Base-by-base conservation (phyloP, 805 yeast species). In the Candida caryicola region DNA sequence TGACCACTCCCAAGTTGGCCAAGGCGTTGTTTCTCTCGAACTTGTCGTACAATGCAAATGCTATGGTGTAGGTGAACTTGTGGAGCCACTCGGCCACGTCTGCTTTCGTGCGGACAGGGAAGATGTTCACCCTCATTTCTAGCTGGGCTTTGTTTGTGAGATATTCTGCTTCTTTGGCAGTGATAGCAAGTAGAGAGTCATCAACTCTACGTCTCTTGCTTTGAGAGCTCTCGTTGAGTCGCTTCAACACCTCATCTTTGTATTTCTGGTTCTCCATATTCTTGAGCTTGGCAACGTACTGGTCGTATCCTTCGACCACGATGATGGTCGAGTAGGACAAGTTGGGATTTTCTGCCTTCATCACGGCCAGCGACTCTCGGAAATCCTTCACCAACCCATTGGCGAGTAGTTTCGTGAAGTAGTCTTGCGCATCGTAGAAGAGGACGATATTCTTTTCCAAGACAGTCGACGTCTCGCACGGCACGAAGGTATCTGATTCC, bases 1-100 rank as follows among this genome's bases (percentile, higher is more conserved):
- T 73, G 8, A 81, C 70, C 1, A 57, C 62, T 4, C 81, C 81
- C 6, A 83, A 57, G 45, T 76, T 78, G 1, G 82, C 71, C 38
- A 78, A 66, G 27, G 73, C 74, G 40, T 69, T 65, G 51, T 78
- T 74, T 44, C 87, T 58, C 43, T 77, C 73, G 26, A 60, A 59
- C 16, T 76, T 76, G 50, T 82, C 88, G 55, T 77, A 76, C 21
- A 78, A 51, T 9, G 76, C 63, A 12, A 61, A 54, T 0, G 79
- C 69, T 5, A 82, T 67, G 0, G 87, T 69, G 46, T 79, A 74
- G 0, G 85, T 64, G 44, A 81, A 70, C 12, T 81, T 73, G 32
- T 66, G 72, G 12, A 82, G 51, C 79, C 86, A 79, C 3, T 60
- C 67, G 1, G 67, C 39, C 1, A 74, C 58, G 34, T 80, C 85